Base-by-base conservation (phyloP, 768 basidiomycete species). In the Cantharellus anzutake region DNA sequence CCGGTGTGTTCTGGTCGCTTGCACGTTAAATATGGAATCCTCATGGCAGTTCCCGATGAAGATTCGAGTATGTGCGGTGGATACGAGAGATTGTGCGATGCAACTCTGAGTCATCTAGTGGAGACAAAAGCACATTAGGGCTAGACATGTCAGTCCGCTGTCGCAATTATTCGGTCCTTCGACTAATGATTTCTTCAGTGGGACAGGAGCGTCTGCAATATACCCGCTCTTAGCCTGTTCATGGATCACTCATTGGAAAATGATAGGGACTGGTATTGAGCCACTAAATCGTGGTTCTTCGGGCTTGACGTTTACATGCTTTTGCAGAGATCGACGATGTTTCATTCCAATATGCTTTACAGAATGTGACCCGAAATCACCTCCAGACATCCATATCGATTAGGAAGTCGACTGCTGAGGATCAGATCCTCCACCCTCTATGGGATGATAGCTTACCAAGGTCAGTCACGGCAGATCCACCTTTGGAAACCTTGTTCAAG, bases 141-240 rank as follows among this genome's bases (percentile, higher is more conserved):
- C 68, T 87, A 7, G 89, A 93, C 65, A 78, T 93, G 91, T 91
- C 67, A 57, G 81, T 56, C 50, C 41, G 37, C n/a, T 58, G 1
- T 58, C 37, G 37, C 41, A 41, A n/a, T 16, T 42, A 52, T 34
- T 41, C 48, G 29, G 44, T 16, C 4, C 58, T 3, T 16, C 11
- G 52, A 11, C 38, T 37, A 55, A 4, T 57, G n/a, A 34, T 14
- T 41, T 41, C 52, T n/a, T 41, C 4, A 89, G 90, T 42, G 94
- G 94, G 29, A 94, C 92, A 4, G 94, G 94, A 0, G 83, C 91
- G 4, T 87, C 87, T 0, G 85, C 81, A 0, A 89, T 98, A 59
- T 98, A 96, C 64, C 84, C 93, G 0, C 73, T 97, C 1, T 73
- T 98, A 0, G 79, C 75, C 0, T 83, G 82, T 63, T 72, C 73